Evolutionary conservation across 2,329 filamentous ascomycete species (phyloP), one percentile per base, ranked within the genome.

Genomic region (Claviceps fusiformis): DNA sequence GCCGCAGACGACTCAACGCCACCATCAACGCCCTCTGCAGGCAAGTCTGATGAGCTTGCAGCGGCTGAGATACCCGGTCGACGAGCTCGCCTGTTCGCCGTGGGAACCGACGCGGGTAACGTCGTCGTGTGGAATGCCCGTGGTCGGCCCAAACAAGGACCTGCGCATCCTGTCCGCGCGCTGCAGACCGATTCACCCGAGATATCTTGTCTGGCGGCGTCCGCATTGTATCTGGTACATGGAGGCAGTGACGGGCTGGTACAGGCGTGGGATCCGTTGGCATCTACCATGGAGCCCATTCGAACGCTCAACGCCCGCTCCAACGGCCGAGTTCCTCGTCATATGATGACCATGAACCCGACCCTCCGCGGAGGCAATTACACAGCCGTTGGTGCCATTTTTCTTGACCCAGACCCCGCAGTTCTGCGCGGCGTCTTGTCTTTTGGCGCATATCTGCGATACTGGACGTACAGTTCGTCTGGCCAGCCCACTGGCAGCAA

Each of bases 261-360:
- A 5, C 93, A 97, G 68, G 88, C 90, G 6, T 98, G 93, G 93
- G 93, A 98, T 71, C 88, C 87, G n/a, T 74, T 98, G 50, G 89
- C 85, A 1, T 97, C 92, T 2, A 86, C 79, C 0, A 70, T 78
- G 19, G 82, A 85, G 24, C 89, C 93, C 0, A 79, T 97, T 53
- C 83, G 90, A 44, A 97, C 90, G 0, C 75, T 98, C 54, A 91
- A 95, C 65, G 89, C 89, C 3, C 83, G 87, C 15, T 90, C 92
- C 60, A 87, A 87, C 2, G 85, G 87, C 8, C 83, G 89, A 33
- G 86, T 91, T 52, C 87, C 91, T 59, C 87, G 91, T 55, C 83
- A 90, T 59, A 72, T 82, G 61, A 67, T 75, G 46, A 67, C 76
- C 29, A 70, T 75, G 57, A 77, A 79, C 45, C 69, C 79, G 75